Base-by-base conservation (phyloP, 2,329 filamentous ascomycete species). In the Xylariaceae sp. region DNA sequence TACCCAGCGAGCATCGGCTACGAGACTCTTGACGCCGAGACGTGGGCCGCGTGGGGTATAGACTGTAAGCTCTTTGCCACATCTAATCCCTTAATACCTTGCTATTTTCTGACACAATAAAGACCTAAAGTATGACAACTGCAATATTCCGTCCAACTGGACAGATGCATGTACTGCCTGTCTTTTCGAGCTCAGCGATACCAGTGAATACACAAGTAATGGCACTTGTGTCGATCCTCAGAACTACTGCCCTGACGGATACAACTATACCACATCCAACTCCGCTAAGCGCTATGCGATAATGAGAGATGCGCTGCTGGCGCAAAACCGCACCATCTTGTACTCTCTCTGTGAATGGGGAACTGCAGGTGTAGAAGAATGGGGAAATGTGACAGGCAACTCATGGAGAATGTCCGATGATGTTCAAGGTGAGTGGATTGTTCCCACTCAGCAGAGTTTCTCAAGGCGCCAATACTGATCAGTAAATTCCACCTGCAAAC, bases 61-160 rank as follows among this genome's bases (percentile, higher is more conserved):
- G 78, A 81, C 55, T 82, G 67, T 70, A 46, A 60, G 68, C 61
- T 22, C 16, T 8, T 3, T 33, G n/a, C 17, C 25, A 17, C 16
- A 17, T 12, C 14, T 12, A 4, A 22, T 17, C 11, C 16, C 7
- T 39, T 41, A 22, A 11, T 12, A 11, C 17, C 5, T 29, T n/a
- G 3, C 2, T 12, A 8, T 11, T 27, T 71, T 19, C 22, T 52
- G 16, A 50, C 22, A 35, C 16, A n/a, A 21, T 12, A n/a, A 11
- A 44, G 72, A 79, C 46, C 60, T 78, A 12, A 80, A 80, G 61
- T 79, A 78, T 54, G 78, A 81, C 55, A 80, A 80, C 58, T 82
- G 76, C 60, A 60, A 68, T 39, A 55, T 69, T 3, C 68, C 67
- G 1, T 37, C 54, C 4, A 60, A 66, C 21, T 70, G 67, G 67